Conservation (phyloP, 163 green algal species). For the Chloroidium sp. region DNA sequence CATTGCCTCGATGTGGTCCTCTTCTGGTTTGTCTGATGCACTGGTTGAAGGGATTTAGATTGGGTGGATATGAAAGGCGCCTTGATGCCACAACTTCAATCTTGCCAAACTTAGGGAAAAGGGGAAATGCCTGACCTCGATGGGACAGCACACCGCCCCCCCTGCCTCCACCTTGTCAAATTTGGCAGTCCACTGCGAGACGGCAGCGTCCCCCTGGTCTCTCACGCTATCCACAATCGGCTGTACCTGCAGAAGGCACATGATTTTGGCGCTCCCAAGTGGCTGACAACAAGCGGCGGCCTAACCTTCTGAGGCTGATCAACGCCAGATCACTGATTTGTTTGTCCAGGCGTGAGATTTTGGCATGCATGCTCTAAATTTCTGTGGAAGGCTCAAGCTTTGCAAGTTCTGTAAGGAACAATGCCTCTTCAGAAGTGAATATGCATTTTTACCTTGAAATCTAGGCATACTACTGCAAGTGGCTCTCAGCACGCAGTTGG, state of each 20-base stretch:
- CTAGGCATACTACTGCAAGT: background rate
- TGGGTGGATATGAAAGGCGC: too few relatives aligned
- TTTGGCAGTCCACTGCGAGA: conserved; percentile 77
- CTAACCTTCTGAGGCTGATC: background rate
- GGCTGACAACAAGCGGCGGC: background rate
- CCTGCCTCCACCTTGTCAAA: conserved; percentile 83
- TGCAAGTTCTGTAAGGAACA: too few relatives aligned
- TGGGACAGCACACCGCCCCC: conserved; percentile 48
- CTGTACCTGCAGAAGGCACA: conserved; percentile 51
- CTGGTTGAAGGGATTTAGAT: too few relatives aligned
- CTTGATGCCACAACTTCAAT: too few relatives aligned
- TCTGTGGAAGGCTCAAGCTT: too few relatives aligned
- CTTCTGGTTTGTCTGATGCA: too few relatives aligned
- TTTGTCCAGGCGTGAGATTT: too few relatives aligned
- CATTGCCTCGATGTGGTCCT: too few relatives aligned
- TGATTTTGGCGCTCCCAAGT: too few relatives aligned
- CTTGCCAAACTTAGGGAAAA: background rate
- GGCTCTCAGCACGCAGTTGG: background rate
- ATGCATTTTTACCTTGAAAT: too few relatives aligned
- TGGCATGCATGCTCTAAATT: too few relatives aligned
- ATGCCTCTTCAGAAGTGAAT: too few relatives aligned
- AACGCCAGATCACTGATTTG: background rate
- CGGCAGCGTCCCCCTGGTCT: conserved; percentile 72
- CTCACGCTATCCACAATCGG: conserved; percentile 89
- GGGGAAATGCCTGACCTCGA: conserved; percentile 28